Percentiles rank a stretch among this genome's conserved stretches.
phyloP scores from a whole-genome alignment of 2,329 filamentous ascomycete genomes.

The Lachnellula occidentalis region DNA sequence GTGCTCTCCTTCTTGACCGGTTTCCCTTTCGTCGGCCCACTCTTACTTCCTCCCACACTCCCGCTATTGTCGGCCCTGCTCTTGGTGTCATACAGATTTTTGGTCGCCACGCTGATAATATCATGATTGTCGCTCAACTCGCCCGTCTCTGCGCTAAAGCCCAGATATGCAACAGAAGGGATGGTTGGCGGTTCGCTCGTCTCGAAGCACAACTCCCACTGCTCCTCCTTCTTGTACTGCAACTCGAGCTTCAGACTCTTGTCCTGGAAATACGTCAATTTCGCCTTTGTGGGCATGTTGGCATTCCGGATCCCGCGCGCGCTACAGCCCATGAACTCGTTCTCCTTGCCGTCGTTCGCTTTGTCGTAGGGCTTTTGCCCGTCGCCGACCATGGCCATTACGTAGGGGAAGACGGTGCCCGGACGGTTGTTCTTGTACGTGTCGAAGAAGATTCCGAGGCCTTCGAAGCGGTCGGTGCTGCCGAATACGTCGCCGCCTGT shows the following conservation, averaged over 20 bases:
- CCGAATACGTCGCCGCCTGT: constrained; percentile 82
- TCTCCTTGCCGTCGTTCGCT: constrained; percentile 86
- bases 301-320: constrained; percentile 83
- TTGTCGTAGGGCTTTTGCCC: constrained; percentile 87
- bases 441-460: constrained; percentile 86
- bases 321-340: constrained; percentile 91
- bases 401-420: constrained; percentile 90
- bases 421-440: constrained; percentile 99
- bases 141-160: constrained; percentile 84
- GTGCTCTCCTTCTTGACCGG: constrained; percentile 22
- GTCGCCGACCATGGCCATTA: constrained; percentile 98
- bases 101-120: constrained; percentile 78
- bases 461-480: constrained; percentile 81
- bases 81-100: constrained; percentile 76
- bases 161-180: constrained; percentile 69
- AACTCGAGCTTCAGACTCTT: constrained; percentile 85
- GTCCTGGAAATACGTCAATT: constrained; percentile 94
- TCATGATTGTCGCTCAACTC: constrained; percentile 98
- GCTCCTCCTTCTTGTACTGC: constrained; percentile 85
- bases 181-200: constrained; percentile 66
- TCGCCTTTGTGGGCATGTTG: constrained; percentile 74
- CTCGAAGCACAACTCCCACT: constrained; percentile 89
- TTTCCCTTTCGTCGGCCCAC: constrained; percentile 3
- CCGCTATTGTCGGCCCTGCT: constrained; percentile 23
- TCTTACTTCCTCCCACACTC: constrained; percentile 55